phyloP scores from a whole-genome alignment of 495 filamentous ascomycete species.

The Parathielavia appendiculata region DNA sequence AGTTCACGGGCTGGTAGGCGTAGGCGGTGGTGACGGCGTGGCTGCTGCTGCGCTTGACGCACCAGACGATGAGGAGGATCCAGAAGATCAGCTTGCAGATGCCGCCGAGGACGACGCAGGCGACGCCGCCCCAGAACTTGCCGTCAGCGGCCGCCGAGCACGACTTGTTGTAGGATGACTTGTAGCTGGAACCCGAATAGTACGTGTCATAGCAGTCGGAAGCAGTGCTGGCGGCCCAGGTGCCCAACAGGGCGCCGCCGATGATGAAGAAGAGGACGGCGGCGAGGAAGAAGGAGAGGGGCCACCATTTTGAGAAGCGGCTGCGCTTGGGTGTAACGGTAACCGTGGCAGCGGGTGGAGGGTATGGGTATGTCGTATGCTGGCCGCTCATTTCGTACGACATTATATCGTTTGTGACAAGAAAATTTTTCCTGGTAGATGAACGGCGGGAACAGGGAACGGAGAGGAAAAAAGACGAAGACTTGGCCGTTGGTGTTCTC shows the following conservation, averaged over 20 bases:
- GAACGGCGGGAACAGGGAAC: too few relatives aligned
- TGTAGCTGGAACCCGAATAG: neutral
- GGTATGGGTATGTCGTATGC: conserved; percentile 2
- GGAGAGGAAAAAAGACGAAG: too few relatives aligned
- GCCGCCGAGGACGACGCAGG: conserved; percentile 6
- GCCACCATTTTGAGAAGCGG: conserved; percentile 11
- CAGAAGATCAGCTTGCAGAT: conserved; percentile 6
- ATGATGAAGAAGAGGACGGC: conserved; percentile 10
- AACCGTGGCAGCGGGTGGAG: neutral
- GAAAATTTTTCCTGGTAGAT: too few relatives aligned
- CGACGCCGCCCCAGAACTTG: conserved; percentile 2
- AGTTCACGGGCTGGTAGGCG: conserved; percentile 5
- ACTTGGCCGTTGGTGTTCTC: too few relatives aligned
- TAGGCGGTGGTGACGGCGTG: neutral
- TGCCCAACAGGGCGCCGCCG: conserved; percentile 6
- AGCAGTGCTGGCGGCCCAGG: neutral
- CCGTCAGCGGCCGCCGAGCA: neutral
- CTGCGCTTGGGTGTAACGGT: neutral
- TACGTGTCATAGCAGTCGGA: neutral
- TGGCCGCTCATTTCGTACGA: neutral
- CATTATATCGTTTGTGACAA: too few relatives aligned
- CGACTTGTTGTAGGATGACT: neutral
- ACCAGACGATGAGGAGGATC: conserved; percentile 10
- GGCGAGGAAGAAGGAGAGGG: conserved; percentile 8
- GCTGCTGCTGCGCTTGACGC: conserved; percentile 4